Conservation (phyloP, 179 eudicot species). For the Beta corolliflora region DNA sequence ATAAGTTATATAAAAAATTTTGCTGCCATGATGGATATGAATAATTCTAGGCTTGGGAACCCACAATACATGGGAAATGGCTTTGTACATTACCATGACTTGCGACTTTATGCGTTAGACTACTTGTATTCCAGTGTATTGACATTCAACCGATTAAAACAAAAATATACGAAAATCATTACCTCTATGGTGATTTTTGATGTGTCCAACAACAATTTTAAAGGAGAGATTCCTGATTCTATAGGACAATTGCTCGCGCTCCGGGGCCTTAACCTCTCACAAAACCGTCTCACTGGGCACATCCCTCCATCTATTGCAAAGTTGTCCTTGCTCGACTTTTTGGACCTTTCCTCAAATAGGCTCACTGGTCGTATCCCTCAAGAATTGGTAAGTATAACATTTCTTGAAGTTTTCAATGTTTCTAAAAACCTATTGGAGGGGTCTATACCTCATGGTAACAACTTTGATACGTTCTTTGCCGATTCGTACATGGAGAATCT, state of each 20-base stretch:
- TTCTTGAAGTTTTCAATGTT: conserved; percentile 19
- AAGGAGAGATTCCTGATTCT: background rate
- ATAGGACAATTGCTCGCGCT: background rate
- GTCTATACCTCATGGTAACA: conserved; percentile 19
- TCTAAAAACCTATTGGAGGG: conserved; percentile 22
- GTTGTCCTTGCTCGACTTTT: conserved; percentile 10
- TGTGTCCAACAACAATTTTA: too few species aligned
- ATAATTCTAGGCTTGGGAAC: background rate
- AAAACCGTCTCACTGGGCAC: too few species aligned
- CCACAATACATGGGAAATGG: background rate
- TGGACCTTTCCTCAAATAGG: conserved; percentile 15
- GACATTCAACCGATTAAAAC: background rate
- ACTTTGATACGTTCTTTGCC: conserved; percentile 16
- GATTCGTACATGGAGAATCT: conserved; percentile 26
- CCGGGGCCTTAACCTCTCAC: background rate
- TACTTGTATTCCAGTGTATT: background rate
- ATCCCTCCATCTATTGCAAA: conserved; percentile 25
- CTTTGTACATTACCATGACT: too few species aligned
- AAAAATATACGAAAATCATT: too few species aligned
- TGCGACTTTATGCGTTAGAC: too few species aligned
- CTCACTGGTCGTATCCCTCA: conserved; percentile 16
- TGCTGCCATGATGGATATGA: background rate
- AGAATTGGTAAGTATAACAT: background rate
- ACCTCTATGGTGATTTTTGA: background rate
- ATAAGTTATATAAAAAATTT: background rate